Evolutionary conservation across 2,329 filamentous ascomycete genomes (phyloP).

Genomic region (Verticillium nubilum): DNA sequence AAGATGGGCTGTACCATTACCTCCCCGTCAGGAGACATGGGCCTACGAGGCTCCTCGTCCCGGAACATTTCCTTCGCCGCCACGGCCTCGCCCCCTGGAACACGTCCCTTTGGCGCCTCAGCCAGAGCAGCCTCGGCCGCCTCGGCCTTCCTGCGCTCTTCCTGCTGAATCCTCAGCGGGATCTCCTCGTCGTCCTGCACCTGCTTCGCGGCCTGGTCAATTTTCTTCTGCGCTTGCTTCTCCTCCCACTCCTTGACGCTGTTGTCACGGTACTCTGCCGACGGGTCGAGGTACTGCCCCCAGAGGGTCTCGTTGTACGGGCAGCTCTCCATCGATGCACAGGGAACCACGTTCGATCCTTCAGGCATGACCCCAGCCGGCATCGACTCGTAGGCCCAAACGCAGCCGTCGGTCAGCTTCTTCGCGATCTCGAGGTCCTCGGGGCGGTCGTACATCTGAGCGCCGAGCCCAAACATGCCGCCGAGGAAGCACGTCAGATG

Average conservation of each 20-base stretch:
- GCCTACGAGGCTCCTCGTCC: neutral
- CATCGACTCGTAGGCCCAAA: constrained; percentile 62
- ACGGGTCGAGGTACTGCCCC: constrained; percentile 42
- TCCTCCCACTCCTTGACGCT: constrained; percentile 39
- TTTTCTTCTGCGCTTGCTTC: constrained; percentile 27
- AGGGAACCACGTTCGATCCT: constrained; percentile 40
- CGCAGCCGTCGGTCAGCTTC: constrained; percentile 62
- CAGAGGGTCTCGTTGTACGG: constrained; percentile 48
- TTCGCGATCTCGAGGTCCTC: constrained; percentile 58
- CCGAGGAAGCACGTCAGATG: constrained; percentile 65
- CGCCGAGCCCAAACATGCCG: constrained; percentile 63
- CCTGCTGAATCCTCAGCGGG: constrained; percentile 19
- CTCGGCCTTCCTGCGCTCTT: constrained; percentile 16
- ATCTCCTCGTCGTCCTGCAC: constrained; percentile 17
- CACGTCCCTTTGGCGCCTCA: neutral
- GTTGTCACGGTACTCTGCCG: constrained; percentile 33
- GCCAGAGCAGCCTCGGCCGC: constrained; percentile 1
- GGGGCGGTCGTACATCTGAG: constrained; percentile 53
- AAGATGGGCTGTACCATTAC: neutral
- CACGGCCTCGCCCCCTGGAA: neutral
- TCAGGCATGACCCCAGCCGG: constrained; percentile 63
- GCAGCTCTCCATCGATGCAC: constrained; percentile 37
- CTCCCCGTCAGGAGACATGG: neutral
- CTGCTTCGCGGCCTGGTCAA: constrained; percentile 15
- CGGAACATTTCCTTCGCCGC: neutral